Base-by-base conservation (phyloP, 177 flowering plant species). In the Telopea speciosissima region DNA sequence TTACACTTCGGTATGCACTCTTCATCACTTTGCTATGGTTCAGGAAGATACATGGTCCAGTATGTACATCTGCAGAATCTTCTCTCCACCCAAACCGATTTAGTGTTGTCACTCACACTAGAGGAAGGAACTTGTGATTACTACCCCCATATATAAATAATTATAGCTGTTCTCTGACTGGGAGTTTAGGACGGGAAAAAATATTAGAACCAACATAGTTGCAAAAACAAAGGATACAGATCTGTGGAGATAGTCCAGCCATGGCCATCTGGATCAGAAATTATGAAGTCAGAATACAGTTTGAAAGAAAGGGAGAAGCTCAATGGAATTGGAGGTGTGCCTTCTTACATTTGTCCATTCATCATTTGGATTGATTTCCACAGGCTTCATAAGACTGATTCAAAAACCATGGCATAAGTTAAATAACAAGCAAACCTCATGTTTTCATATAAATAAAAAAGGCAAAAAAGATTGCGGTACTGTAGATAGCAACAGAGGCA, bases 311-410 rank as follows among this genome's bases (percentile, higher is more conserved):
- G 11, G 69, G 14, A 5, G 24, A 31, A 54, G 36, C 3, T 65
- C 21, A 23, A 33, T 65, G 65, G 17, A 52, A 3, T 44, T 9
- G 19, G 40, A 72, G 33, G 31, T 62, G 22, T 22, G 23, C 17
- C 52, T 68, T 56, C 98, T 91, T 88, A 96, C 99, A 84, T 96
- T 96, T 63, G 76, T 80, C 99, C 98, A 96, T 77, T 96, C 98
- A 67, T 96, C 99, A 70, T 86, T 89, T 61, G 99, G 98, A 79
- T 85, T 91, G 81, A 90, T 79, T 61, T 96, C 98, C 83, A 96
- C 88, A 44, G 99, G 93, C 82, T 84, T 96, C 95, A 91, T 84
- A 62, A 82, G 96, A 73, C 98, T 94, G 92, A 73, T 60, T 19
- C 54, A 28, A 78, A 75, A 78, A 24, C 8, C 62, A 75, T 49